phyloP scores from a whole-genome alignment of 2,329 filamentous ascomycete genomes.

The Zasmidium citrigriseum region DNA sequence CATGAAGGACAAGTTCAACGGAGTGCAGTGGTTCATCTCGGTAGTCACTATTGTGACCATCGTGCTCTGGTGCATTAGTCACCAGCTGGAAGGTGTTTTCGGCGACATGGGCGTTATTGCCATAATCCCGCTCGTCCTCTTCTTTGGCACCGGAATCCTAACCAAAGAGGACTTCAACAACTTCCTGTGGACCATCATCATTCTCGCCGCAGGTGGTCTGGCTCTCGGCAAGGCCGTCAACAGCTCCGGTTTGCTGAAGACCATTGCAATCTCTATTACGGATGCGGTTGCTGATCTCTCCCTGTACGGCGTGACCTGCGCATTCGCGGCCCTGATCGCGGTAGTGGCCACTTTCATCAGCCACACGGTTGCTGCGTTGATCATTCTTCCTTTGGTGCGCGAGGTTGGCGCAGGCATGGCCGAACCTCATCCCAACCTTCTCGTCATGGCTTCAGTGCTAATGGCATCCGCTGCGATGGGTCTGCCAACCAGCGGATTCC shows the following conservation, averaged over 20 bases:
- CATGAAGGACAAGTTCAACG: conserved; percentile 83
- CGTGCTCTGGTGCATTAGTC: conserved; percentile 85
- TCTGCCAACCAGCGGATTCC: conserved; percentile 91
- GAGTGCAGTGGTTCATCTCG: conserved; percentile 90
- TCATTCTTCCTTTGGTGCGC: conserved; percentile 86
- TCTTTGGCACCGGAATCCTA: conserved; percentile 93
- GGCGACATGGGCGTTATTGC: conserved; percentile 99
- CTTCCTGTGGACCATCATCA: conserved; percentile 99
- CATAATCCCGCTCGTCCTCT: conserved; percentile 91
- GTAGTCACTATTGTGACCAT: conserved; percentile 83
- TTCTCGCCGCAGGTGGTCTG: conserved; percentile 89
- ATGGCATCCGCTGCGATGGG: conserved; percentile 99
- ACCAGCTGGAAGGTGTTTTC: conserved; percentile 83
- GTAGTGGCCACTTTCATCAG: conserved; percentile 97
- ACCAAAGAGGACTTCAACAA: conserved; percentile 99
- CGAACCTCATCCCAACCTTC: conserved; percentile 85
- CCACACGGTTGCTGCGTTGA: conserved; percentile 93
- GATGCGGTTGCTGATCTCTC: conserved; percentile 72
- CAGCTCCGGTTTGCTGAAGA: conserved; percentile 87
- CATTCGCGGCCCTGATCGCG: conserved; percentile 81
- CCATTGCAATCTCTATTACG: conserved; percentile 78
- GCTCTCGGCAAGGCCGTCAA: conserved; percentile 93
- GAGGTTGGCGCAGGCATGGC: conserved; percentile 84
- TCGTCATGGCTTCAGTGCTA: conserved; percentile 92
- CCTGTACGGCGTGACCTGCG: conserved; percentile 81